Evolutionary conservation across 2,329 filamentous ascomycete species (phyloP).

Genomic region (Metarhizium anisopliae): DNA sequence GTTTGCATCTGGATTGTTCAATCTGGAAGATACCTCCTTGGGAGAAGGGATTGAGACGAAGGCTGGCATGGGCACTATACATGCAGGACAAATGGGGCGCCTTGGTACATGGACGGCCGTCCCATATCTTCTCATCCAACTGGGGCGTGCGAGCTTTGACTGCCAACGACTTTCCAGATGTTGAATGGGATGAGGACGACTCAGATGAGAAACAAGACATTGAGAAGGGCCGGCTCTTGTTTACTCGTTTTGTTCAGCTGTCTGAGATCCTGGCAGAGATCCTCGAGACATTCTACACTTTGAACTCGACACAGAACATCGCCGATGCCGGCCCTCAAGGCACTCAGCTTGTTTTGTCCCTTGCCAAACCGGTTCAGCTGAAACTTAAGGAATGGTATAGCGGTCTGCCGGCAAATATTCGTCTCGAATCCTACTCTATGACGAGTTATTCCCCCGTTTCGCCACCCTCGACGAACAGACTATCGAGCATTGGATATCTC

Average conservation of each 20-base stretch:
- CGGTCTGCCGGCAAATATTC: conserved; percentile 50
- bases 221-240: conserved; percentile 60
- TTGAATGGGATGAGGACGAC: conserved; percentile 55
- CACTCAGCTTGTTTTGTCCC: conserved; percentile 61
- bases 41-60: conserved; percentile 77
- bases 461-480: conserved; percentile 29
- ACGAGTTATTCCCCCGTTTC: conserved; percentile 11
- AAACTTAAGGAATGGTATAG: conserved; percentile 78
- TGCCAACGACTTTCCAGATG: conserved; percentile 63
- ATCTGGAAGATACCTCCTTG: conserved; percentile 80
- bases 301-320: conserved; percentile 64
- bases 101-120: conserved; percentile 75
- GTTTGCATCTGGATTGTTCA: conserved; percentile 79
- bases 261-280: conserved; percentile 72
- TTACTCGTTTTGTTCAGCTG: conserved; percentile 66
- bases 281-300: conserved; percentile 73
- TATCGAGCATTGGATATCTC: conserved; percentile 64
- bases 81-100: conserved; percentile 93
- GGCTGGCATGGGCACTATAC: conserved; percentile 83
- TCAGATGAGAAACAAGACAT: conserved; percentile 55
- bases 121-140: conserved; percentile 58
- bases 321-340: conserved; percentile 58
- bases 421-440: conserved; percentile 52
- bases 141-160: conserved; percentile 68
- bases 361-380: conserved; percentile 74